Evolutionary conservation across 2,329 filamentous ascomycete species (phyloP).

Genomic region (Paraphaeosphaeria minitans): DNA sequence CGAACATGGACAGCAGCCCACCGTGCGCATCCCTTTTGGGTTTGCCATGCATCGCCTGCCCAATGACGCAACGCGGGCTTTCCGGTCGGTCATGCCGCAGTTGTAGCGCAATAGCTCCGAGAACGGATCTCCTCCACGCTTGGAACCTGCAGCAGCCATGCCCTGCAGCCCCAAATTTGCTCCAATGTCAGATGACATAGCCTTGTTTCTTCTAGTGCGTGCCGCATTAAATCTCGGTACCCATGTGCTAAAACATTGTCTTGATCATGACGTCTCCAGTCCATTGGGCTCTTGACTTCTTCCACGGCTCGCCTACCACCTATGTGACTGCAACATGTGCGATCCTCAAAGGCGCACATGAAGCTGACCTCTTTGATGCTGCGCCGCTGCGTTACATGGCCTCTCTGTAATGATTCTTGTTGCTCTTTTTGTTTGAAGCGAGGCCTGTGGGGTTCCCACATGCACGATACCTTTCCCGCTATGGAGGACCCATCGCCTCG

Average conservation of each 20-base stretch:
- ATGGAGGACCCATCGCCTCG: slow-evolving; percentile 37
- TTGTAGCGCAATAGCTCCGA: slow-evolving; percentile 26
- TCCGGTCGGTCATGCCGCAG: slow-evolving; percentile 27
- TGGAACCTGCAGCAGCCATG: slow-evolving; percentile 24
- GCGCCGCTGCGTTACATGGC: slow-evolving; percentile 40
- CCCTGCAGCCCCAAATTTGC: slow-evolving; percentile 23
- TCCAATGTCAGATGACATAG: slow-evolving; percentile 30
- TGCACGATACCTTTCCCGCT: slow-evolving; percentile 16
- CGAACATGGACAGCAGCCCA: slow-evolving; percentile 9
- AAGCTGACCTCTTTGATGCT: slow-evolving; percentile 34
- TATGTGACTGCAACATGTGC: slow-evolving; percentile 9
- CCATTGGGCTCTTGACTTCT: slow-evolving; percentile 17
- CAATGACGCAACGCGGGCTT: slow-evolving; percentile 28
- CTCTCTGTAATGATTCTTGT: slow-evolving; percentile 32
- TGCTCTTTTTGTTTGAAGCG: slow-evolving; percentile 31
- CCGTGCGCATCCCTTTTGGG: slow-evolving; percentile 26
- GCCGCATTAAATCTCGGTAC: slow-evolving; percentile 28
- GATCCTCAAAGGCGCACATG: background rate
- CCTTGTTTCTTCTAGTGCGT: slow-evolving; percentile 23
- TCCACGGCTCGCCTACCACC: background rate
- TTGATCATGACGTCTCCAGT: slow-evolving; percentile 14
- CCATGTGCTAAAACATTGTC: slow-evolving; percentile 11
- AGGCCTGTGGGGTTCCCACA: slow-evolving; percentile 16
- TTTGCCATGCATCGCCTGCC: slow-evolving; percentile 26
- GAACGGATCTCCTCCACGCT: slow-evolving; percentile 34